Evolutionary conservation across 2,329 filamentous ascomycete genomes (phyloP), one percentile per base, ranked within the genome.

Genomic region (Microsporum ferrugineum): DNA sequence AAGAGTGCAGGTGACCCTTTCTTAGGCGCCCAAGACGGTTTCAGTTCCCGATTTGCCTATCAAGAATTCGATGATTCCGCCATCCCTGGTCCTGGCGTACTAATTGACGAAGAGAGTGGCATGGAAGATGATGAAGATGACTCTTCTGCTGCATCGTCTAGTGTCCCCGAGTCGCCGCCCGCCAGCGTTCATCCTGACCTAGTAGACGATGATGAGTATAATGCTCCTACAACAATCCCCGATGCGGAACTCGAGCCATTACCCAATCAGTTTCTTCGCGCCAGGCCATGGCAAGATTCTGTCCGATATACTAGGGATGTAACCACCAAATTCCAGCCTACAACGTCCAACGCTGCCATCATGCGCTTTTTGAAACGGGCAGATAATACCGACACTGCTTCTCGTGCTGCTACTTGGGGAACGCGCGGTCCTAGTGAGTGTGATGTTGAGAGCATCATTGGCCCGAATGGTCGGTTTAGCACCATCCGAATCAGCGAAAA

Each of bases 331-430:
- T 63, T 70, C 63, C 81, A 83, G 63, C 80, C 80, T n/a, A 69
- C 71, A 45, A 82, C 75, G 6, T 81, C 82, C 0, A 80, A 77
- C 65, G 78, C 77, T 45, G 82, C 82, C n/a, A 83, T 83, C 68
- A 74, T 77, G 70, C 75, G 77, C 45, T 84, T 78, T 65, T 69
- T 75, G 36, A 71, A 75, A 64, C 75, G 77, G 57, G 78, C 78
- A 2, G 77, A 75, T 51, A 80, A 82, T 59, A 72, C 80, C 14
- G 82, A 84, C 58, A 78, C 77, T 6, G 75, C 78, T 51, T 84
- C 82, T 12, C 76, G 81, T 55, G 75, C 78, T 53, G 82, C 81
- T 17, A 84, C 82, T 7, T 77, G 81, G 69, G 80, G 80, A 27
- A 82, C 80, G 33, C 71, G 73, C 29, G 73, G 77, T 58, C 70